These are phyloP conservation scores for Cladophialophora psammophila DNA, from an alignment of 2,329 filamentous ascomycete species.

Conservation along the genomic window DNA sequence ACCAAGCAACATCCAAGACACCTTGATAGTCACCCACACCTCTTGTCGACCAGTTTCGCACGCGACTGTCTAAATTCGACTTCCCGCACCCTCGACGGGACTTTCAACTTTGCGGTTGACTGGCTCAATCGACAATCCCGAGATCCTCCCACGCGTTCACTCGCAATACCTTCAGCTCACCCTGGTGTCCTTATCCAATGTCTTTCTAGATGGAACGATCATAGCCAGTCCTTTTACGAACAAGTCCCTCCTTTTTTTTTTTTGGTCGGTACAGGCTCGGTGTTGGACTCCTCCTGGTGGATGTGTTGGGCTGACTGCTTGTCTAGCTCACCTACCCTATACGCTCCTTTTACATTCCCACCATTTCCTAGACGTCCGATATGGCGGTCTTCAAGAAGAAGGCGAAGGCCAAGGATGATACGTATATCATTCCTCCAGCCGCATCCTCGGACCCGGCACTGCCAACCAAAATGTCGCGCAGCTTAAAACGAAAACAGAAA, in stretches of 20 bases:
- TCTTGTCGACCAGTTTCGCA: not conserved
- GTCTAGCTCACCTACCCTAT: conserved; percentile 8
- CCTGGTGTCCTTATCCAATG: not conserved
- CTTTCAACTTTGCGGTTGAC: conserved; percentile 22
- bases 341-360: conserved; percentile 22
- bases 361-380: conserved; percentile 14
- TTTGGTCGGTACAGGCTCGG: conserved; percentile 15
- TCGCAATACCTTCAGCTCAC: not conserved
- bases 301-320: not conserved
- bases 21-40: not conserved
- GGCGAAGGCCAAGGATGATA: conserved; percentile 39
- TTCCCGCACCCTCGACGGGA: conserved; percentile 5
- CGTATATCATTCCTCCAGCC: conserved; percentile 33
- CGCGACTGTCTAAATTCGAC: not conserved
- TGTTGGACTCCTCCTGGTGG: not conserved
- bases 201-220: conserved; percentile 28
- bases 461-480: conserved; percentile 36
- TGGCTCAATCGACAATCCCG: conserved; percentile 17
- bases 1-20: conserved; percentile 3
- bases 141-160: not conserved
- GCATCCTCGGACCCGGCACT: conserved; percentile 19
- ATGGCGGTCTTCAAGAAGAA: conserved; percentile 42
- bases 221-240: conserved; percentile 9
- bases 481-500: conserved; percentile 59
- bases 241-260: conserved; percentile 32